These are phyloP conservation scores for Zygosaccharomyces bailii DNA, from an alignment of 805 yeast genomes.

Conservation along the genomic window DNA sequence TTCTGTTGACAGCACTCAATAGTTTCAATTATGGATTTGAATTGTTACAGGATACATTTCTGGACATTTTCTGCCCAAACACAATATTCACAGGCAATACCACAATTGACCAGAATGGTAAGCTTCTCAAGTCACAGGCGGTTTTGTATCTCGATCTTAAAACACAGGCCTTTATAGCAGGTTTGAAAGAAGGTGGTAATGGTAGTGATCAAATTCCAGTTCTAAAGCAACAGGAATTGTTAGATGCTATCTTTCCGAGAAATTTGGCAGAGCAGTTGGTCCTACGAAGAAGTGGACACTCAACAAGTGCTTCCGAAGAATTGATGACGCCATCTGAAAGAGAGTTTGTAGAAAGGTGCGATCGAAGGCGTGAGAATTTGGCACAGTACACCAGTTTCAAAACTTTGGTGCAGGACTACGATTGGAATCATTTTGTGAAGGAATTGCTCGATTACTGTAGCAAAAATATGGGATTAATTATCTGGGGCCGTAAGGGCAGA, in stretches of 20 bases:
- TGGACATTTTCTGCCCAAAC: constrained; percentile 83
- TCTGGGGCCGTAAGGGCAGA: constrained; percentile 61
- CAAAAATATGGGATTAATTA: constrained; percentile 65
- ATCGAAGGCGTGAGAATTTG: constrained; percentile 62
- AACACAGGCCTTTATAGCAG: constrained; percentile 93
- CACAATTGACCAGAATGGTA: constrained; percentile 38
- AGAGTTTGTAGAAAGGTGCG: constrained; percentile 75
- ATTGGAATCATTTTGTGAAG: constrained; percentile 79
- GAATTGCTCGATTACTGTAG: constrained; percentile 75
- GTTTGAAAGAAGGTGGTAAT: constrained; percentile 47
- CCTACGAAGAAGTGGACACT: constrained; percentile 22
- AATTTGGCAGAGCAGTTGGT: constrained; percentile 46
- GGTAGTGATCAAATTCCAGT: constrained; percentile 13
- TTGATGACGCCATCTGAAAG: constrained; percentile 67
- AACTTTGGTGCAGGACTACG: constrained; percentile 65
- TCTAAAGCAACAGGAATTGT: constrained; percentile 44
- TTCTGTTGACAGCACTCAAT: constrained; percentile 81
- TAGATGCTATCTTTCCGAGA: constrained; percentile 72
- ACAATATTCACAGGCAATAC: constrained; percentile 27
- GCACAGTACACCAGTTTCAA: constrained; percentile 45
- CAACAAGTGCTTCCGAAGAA: constrained; percentile 30
- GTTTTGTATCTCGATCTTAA: constrained; percentile 78
- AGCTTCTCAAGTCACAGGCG: constrained; percentile 76
- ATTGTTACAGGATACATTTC: constrained; percentile 76
- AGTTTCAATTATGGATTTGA: constrained; percentile 83